A percentile compares a stretch with the other conserved stretches of the same genome.
These are phyloP conservation scores for Pythium diclinum DNA, from an alignment of 352 stramenopile species.

Conservation along the genomic window DNA sequence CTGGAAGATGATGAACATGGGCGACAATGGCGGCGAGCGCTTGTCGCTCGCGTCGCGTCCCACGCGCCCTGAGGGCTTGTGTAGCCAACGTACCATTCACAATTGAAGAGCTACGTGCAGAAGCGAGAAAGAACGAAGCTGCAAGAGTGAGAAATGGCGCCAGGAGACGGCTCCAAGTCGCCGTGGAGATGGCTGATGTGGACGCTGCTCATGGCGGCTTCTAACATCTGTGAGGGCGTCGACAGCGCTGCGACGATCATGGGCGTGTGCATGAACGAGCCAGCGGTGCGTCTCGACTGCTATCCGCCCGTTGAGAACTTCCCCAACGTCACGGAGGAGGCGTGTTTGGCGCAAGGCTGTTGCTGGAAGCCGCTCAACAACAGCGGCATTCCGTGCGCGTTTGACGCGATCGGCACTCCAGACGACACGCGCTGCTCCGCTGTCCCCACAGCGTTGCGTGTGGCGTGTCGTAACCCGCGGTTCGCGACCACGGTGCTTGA, in stretches of 20 bases:
- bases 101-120: neutral
- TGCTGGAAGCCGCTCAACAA: conserved; percentile 75
- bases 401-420: conserved; percentile 33
- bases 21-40: neutral
- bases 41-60: conserved; percentile 21
- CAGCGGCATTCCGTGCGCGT: conserved; percentile 57
- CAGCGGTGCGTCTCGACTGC: conserved; percentile 54
- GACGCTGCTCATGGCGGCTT: conserved; percentile 19
- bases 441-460: conserved; percentile 39
- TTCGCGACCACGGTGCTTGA: conserved; percentile 36
- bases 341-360: conserved; percentile 79
- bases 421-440: conserved; percentile 25
- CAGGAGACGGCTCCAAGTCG: neutral
- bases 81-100: neutral
- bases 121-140: conserved; percentile 5
- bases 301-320: conserved; percentile 63
- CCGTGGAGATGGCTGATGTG: conserved; percentile 21
- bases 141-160: conserved; percentile 12
- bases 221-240: neutral
- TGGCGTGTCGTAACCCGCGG: conserved; percentile 76
- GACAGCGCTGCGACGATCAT: conserved; percentile 1
- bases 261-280: conserved; percentile 30
- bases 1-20: neutral
- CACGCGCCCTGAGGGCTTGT: neutral
- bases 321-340: conserved; percentile 67